A percentile compares a stretch with the other conserved stretches of the same genome.
These are phyloP conservation scores for Huntiella abstrusa DNA, from an alignment of 2,329 filamentous ascomycete genomes.

Conservation along the genomic window DNA sequence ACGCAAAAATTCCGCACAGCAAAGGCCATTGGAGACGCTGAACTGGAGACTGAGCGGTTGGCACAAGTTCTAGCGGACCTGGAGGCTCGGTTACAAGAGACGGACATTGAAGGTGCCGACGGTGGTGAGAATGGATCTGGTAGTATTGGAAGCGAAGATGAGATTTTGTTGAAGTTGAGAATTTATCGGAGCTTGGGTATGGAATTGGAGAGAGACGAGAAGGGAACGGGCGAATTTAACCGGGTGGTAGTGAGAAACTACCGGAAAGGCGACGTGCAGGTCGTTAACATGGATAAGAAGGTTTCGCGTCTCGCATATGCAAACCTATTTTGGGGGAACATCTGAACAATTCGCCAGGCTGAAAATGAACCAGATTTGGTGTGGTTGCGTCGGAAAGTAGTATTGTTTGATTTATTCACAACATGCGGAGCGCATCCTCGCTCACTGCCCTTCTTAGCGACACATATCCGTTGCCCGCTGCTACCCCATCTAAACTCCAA, in stretches of 20 bases:
- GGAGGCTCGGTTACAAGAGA: slow-evolving; percentile 53
- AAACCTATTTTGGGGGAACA: slow-evolving; percentile 85
- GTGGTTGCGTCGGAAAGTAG: slow-evolving; percentile 5
- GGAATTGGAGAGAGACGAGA: slow-evolving; percentile 61
- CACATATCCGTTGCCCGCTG: neutral
- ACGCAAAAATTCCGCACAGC: slow-evolving; percentile 87
- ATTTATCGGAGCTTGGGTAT: slow-evolving; percentile 85
- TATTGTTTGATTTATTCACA: neutral
- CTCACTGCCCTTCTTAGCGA: neutral
- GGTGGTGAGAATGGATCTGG: slow-evolving; percentile 28
- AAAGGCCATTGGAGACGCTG: slow-evolving; percentile 75
- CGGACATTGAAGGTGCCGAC: slow-evolving; percentile 76
- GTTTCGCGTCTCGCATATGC: slow-evolving; percentile 84
- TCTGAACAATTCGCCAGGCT: slow-evolving; percentile 28
- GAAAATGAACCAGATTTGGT: neutral
- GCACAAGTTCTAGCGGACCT: slow-evolving; percentile 60
- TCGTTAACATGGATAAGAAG: slow-evolving; percentile 85
- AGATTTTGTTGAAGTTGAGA: slow-evolving; percentile 58
- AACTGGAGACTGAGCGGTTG: slow-evolving; percentile 89
- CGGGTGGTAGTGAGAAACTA: slow-evolving; percentile 74
- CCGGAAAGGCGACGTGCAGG: slow-evolving; percentile 76
- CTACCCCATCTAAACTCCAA: neutral
- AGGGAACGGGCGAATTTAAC: slow-evolving; percentile 54
- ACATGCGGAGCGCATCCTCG: slow-evolving; percentile 6
- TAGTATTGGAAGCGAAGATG: slow-evolving; percentile 36